These are phyloP conservation scores for Vachellia collinsii DNA, from an alignment of 306 rosid species.

Conservation along the genomic window DNA sequence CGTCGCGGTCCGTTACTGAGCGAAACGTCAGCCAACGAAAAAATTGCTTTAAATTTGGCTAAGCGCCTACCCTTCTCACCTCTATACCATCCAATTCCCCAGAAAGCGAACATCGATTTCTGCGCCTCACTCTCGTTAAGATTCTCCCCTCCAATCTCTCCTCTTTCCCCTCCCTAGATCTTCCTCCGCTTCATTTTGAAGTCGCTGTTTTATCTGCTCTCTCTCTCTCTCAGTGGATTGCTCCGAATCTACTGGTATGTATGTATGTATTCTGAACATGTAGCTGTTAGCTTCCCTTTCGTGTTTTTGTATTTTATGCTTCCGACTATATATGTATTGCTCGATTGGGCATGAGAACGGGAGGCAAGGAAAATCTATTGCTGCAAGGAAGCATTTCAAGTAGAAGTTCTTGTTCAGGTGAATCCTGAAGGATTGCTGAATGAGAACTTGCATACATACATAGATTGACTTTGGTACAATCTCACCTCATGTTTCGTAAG, in stretches of 20 bases:
- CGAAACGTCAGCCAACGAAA: constrained; percentile 25
- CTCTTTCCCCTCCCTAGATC: constrained; percentile 2
- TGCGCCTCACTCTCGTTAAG: constrained; percentile 42
- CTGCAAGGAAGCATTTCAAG: neutral
- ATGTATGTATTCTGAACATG: too few species aligned
- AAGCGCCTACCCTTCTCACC: constrained; percentile 1
- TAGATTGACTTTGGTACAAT: neutral
- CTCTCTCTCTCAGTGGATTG: too few species aligned
- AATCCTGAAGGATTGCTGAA: neutral
- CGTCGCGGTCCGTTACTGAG: neutral
- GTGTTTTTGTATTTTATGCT: neutral
- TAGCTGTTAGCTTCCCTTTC: neutral
- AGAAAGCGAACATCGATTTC: constrained; percentile 24
- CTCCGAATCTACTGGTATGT: too few species aligned
- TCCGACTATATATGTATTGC: neutral
- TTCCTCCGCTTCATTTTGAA: constrained; percentile 17
- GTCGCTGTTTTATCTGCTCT: too few species aligned
- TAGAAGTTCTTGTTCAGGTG: constrained; percentile 2
- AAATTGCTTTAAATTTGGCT: constrained; percentile 34
- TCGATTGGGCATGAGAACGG: neutral
- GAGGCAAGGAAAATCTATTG: neutral
- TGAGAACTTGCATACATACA: neutral
- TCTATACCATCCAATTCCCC: constrained; percentile 54
- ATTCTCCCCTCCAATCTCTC: constrained; percentile 58
- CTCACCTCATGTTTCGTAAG: neutral